A percentile compares a stretch with the other conserved stretches of the same genome.
Evolutionary conservation across 1,139 yeast genomes (phyloP).

Genomic region (Hyphopichia burtonii): DNA sequence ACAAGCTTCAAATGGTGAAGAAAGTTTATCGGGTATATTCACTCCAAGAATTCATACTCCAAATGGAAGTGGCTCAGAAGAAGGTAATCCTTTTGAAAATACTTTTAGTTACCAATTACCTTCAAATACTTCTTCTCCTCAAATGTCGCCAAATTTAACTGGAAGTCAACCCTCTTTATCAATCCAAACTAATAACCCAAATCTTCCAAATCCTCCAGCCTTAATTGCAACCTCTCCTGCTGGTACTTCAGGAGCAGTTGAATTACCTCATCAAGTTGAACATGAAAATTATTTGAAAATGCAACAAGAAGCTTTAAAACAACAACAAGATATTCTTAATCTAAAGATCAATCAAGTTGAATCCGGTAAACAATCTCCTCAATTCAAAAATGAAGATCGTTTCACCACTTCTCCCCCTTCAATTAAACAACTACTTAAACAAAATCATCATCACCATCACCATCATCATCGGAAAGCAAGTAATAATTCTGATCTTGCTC

Average conservation of each 20-base stretch:
- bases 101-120: constrained; percentile 21
- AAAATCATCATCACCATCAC: background rate
- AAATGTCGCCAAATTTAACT: constrained; percentile 13
- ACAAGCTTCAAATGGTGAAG: no score
- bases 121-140: constrained; percentile 9
- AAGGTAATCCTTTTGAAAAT: constrained; percentile 41
- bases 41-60: constrained; percentile 43
- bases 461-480: background rate
- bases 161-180: background rate
- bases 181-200: background rate
- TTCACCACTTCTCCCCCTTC: background rate
- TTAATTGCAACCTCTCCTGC: constrained; percentile 5
- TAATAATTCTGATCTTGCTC: constrained; percentile 2
- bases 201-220: constrained; percentile 9
- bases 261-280: constrained; percentile 10
- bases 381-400: constrained; percentile 2
- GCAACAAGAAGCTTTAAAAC: constrained; percentile 39
- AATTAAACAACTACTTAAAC: background rate
- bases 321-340: constrained; percentile 36
- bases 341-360: constrained; percentile 21
- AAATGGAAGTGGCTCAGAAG: constrained; percentile 14
- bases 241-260: constrained; percentile 3
- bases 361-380: constrained; percentile 10
- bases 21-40: constrained; percentile 27
- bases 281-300: constrained; percentile 39